Evolutionary conservation across 2,329 filamentous ascomycete species (phyloP).

Genomic region (Talaromyces funiculosus): DNA sequence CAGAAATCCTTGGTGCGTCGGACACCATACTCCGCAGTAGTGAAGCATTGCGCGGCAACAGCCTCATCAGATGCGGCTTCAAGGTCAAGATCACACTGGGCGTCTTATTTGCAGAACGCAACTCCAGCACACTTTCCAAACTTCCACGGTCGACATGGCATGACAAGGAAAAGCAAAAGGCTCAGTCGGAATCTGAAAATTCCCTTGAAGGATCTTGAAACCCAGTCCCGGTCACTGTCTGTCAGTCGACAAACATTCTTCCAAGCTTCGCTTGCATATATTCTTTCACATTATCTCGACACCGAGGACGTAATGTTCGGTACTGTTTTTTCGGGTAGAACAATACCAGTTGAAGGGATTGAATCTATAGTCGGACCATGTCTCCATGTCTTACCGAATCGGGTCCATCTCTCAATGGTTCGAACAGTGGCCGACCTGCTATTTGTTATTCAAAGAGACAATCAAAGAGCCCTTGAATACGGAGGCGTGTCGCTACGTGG

Average conservation of each 20-base stretch:
- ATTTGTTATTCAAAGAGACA: constrained; percentile 57
- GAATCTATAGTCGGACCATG: constrained; percentile 75
- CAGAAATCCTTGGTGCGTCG: constrained; percentile 31
- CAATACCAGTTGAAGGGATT: constrained; percentile 62
- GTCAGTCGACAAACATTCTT: constrained; percentile 67
- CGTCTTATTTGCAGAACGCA: constrained; percentile 55
- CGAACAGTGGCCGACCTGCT: constrained; percentile 57
- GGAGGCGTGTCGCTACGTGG: constrained; percentile 60
- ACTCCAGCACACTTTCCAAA: constrained; percentile 54
- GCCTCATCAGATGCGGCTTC: constrained; percentile 29
- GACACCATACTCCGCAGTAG: constrained; percentile 58
- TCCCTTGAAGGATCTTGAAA: constrained; percentile 29
- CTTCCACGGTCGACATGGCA: constrained; percentile 42
- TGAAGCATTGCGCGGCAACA: constrained; percentile 42
- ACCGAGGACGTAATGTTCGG: constrained; percentile 65
- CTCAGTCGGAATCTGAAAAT: constrained; percentile 30
- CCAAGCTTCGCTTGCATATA: constrained; percentile 62
- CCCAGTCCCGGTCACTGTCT: constrained; percentile 36
- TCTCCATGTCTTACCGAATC: constrained; percentile 67
- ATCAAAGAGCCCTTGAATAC: constrained; percentile 61
- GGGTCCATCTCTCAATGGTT: constrained; percentile 54
- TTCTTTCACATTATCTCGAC: constrained; percentile 62
- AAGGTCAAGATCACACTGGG: constrained; percentile 61
- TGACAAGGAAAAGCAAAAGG: constrained; percentile 24
- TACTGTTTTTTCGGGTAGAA: constrained; percentile 75